Percentiles rank a stretch among this genome's conserved stretches.
These are phyloP conservation scores for Diversispora epigaea DNA, from an alignment of 192 early-diverging fungal species.

Conservation along the genomic window DNA sequence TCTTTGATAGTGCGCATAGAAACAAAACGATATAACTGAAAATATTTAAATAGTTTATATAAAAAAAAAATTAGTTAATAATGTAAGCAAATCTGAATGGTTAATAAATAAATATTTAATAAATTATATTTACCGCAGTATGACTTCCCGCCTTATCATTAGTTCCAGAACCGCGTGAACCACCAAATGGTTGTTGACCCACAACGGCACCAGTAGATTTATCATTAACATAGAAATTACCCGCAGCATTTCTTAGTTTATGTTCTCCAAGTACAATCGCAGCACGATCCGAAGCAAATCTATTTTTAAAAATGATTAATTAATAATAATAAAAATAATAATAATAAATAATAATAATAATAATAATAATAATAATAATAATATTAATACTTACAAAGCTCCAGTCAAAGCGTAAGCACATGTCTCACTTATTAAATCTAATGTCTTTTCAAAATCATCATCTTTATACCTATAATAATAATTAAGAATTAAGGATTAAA, in stretches of 20 bases:
- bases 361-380: background rate
- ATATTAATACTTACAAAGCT: slow-evolving; percentile 54
- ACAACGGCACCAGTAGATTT: slow-evolving; percentile 98
- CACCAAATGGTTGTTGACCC: slow-evolving; percentile 98
- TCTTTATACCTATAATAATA: slow-evolving; percentile 49
- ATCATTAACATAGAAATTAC: slow-evolving; percentile 99
- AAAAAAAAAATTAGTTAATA: background rate
- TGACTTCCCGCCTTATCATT: slow-evolving; percentile 98
- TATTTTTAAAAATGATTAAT: background rate
- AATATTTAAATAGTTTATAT: background rate
- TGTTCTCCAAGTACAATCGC: slow-evolving; percentile 73
- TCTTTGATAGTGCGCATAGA: slow-evolving; percentile 96
- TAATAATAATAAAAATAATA: background rate
- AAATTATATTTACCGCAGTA: slow-evolving; percentile 41
- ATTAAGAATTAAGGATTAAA: background rate
- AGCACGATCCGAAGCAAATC: slow-evolving; percentile 84
- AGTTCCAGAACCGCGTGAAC: slow-evolving; percentile 90
- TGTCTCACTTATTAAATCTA: slow-evolving; percentile 75
- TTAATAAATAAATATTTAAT: background rate
- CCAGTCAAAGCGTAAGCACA: slow-evolving; percentile 89
- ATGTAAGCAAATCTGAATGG: background rate
- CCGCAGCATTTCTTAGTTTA: slow-evolving; percentile 82
- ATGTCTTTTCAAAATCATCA: slow-evolving; percentile 70
- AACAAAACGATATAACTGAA: slow-evolving; percentile 78
- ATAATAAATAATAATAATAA: background rate